Evolutionary conservation across 2,329 filamentous ascomycete genomes (phyloP).

Genomic region (Pestalotiopsis sp.): DNA sequence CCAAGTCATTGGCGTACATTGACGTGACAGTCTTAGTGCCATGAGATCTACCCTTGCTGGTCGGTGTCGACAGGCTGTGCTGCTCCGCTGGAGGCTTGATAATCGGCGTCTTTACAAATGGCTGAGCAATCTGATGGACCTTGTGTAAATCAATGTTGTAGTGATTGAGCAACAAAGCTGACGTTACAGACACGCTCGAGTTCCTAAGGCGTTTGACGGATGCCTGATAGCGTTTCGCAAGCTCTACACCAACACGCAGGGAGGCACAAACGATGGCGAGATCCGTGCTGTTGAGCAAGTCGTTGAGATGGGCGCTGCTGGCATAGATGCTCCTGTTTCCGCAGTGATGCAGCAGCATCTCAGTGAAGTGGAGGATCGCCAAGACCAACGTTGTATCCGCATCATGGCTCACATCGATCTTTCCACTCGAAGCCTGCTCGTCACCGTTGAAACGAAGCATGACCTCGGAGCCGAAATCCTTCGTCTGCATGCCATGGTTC

Average conservation of each 20-base stretch:
- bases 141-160: conserved; percentile 80
- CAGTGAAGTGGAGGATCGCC: conserved; percentile 80
- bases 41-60: conserved; percentile 78
- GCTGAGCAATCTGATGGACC: conserved; percentile 79
- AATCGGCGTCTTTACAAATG: conserved; percentile 75
- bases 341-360: conserved; percentile 88
- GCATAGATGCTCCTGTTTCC: conserved; percentile 96
- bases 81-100: conserved; percentile 53
- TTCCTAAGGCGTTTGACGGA: conserved; percentile 78
- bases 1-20: conserved; percentile 82
- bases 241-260: conserved; percentile 78
- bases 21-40: conserved; percentile 52
- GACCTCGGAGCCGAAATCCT: conserved; percentile 71
- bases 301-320: conserved; percentile 87
- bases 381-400: conserved; percentile 83
- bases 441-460: conserved; percentile 57
- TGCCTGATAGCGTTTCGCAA: conserved; percentile 91
- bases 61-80: conserved; percentile 52
- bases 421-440: conserved; percentile 52
- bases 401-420: conserved; percentile 54
- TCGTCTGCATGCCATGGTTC: conserved; percentile 76
- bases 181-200: conserved; percentile 67
- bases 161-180: conserved; percentile 78
- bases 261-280: conserved; percentile 76
- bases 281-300: conserved; percentile 85